Conservation (phyloP, 2,329 filamentous ascomycete genomes). For the Scedosporium aurantiacum region DNA sequence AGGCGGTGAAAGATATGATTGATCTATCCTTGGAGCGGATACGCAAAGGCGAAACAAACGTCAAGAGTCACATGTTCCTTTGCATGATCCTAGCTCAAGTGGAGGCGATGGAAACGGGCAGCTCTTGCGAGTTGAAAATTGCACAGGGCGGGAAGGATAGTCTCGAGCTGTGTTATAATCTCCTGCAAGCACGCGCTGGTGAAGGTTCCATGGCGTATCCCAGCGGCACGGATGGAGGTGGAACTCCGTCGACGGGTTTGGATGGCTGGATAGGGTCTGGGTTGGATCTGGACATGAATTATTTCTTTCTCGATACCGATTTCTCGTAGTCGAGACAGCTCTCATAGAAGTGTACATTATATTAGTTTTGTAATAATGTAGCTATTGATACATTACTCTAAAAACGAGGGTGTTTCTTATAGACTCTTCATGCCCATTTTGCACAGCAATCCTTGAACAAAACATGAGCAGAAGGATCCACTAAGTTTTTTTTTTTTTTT, state of each 20-base stretch:
- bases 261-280: neutral
- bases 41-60: constrained; percentile 29
- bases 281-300: neutral
- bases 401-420: no score
- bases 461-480: no score
- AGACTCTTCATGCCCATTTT: no score
- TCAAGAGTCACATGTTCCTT: constrained; percentile 30
- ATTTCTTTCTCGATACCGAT: neutral
- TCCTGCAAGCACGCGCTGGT: constrained; percentile 13
- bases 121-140: constrained; percentile 16
- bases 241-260: neutral
- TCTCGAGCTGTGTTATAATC: constrained; percentile 18
- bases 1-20: constrained; percentile 18
- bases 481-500: no score
- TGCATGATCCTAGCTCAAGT: constrained; percentile 27
- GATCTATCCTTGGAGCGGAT: constrained; percentile 20
- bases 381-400: no score
- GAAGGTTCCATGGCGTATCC: neutral
- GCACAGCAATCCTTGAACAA: no score
- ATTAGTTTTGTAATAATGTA: no score
- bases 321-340: neutral
- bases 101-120: constrained; percentile 20
- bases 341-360: no score
- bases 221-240: neutral
- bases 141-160: constrained; percentile 21